A percentile compares a stretch with the other conserved stretches of the same genome.
These are phyloP conservation scores for Bipolaris victoriae DNA, from an alignment of 2,329 filamentous ascomycete genomes.

Conservation along the genomic window DNA sequence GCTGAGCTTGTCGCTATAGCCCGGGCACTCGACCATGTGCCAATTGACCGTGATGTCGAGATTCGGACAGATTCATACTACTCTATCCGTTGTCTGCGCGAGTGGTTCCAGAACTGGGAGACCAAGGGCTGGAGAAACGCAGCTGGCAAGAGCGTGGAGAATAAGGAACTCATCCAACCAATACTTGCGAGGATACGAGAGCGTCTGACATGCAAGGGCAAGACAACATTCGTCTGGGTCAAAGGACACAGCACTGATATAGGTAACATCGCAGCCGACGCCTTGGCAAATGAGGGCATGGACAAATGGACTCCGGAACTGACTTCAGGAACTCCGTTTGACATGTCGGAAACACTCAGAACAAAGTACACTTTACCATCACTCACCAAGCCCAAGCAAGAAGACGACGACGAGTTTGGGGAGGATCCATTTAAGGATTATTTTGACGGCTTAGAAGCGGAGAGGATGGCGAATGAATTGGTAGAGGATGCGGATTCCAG, in stretches of 20 bases:
- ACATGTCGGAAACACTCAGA: slow-evolving; percentile 12
- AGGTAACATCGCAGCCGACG: slow-evolving; percentile 83
- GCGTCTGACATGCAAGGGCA: slow-evolving; percentile 58
- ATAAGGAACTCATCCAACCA: slow-evolving; percentile 79
- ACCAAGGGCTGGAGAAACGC: slow-evolving; percentile 79
- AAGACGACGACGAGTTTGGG: neutral
- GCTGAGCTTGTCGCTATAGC: slow-evolving; percentile 91
- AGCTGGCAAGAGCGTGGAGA: slow-evolving; percentile 75
- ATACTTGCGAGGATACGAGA: slow-evolving; percentile 75
- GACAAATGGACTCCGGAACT: slow-evolving; percentile 10
- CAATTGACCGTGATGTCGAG: slow-evolving; percentile 69
- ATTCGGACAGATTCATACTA: slow-evolving; percentile 93
- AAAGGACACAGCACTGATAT: slow-evolving; percentile 78
- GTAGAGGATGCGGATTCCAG: neutral
- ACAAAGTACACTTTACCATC: slow-evolving; percentile 6
- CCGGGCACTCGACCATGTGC: slow-evolving; percentile 78
- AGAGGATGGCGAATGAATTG: neutral
- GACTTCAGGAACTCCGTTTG: slow-evolving; percentile 1
- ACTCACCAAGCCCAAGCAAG: neutral
- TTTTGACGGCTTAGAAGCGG: neutral
- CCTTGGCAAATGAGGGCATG: slow-evolving; percentile 19
- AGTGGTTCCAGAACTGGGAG: slow-evolving; percentile 82
- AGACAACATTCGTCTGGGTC: slow-evolving; percentile 82
- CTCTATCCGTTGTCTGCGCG: slow-evolving; percentile 84
- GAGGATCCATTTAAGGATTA: neutral